Percentiles rank a stretch among this genome's conserved stretches.
These are phyloP conservation scores for Boechera stricta DNA, from an alignment of 345 rosid genomes.

Conservation along the genomic window DNA sequence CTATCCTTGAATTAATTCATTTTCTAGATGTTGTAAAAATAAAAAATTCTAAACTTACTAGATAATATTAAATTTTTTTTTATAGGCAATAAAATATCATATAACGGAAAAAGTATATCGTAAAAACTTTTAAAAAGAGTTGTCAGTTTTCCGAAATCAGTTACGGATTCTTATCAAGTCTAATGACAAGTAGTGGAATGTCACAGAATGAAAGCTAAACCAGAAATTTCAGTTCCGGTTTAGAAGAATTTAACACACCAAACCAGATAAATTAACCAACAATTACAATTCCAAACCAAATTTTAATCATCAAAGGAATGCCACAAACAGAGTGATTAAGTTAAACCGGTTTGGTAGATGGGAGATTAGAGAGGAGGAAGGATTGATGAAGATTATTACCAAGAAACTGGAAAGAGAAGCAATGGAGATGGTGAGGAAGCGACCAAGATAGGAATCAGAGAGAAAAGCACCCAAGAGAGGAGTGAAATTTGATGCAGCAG, in stretches of 20 bases:
- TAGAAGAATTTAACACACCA: background rate
- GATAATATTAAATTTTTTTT: background rate
- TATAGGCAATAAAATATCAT: background rate
- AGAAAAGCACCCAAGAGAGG: slow-evolving; percentile 77
- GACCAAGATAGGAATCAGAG: slow-evolving; percentile 76
- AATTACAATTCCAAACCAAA: background rate
- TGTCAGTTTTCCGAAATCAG: slow-evolving; percentile 14
- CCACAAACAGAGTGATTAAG: slow-evolving; percentile 16
- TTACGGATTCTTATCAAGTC: slow-evolving; percentile 26
- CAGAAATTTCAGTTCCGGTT: slow-evolving; percentile 2
- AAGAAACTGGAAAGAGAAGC: slow-evolving; percentile 67
- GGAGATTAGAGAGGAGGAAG: background rate
- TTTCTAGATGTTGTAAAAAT: background rate
- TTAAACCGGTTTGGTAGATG: slow-evolving; percentile 23
- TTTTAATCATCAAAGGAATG: background rate
- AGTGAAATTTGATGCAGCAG: slow-evolving; percentile 66
- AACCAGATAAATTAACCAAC: slow-evolving; percentile 15
- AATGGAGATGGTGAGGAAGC: slow-evolving; percentile 67
- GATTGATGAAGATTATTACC: slow-evolving; percentile 46
- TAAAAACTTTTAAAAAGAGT: background rate
- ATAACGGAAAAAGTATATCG: slow-evolving; percentile 27
- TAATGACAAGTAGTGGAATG: background rate
- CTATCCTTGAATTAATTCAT: slow-evolving; percentile 9
- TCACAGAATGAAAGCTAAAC: slow-evolving; percentile 13
- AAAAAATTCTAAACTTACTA: background rate